Evolutionary conservation across 2,329 filamentous ascomycete species (phyloP), one percentile per base, ranked within the genome.

Genomic region (Alternaria dauci): DNA sequence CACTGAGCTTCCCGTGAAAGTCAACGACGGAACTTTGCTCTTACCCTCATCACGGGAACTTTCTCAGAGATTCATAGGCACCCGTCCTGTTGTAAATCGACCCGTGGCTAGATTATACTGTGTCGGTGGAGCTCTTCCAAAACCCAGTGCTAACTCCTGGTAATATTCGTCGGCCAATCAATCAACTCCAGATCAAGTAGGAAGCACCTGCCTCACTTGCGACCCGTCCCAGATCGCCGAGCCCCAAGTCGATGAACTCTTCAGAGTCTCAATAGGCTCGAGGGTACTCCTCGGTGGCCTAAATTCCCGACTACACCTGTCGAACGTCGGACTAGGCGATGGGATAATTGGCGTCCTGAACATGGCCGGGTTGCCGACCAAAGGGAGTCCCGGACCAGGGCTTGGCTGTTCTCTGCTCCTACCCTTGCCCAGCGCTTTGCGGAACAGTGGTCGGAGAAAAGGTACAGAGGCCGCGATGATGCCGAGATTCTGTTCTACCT

Each of bases 401-500:
- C 66, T 71, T 2, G 61, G 51, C 26, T 63, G 62, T 16, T 66
- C 52, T 48, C 59, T 62, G 30, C 44, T 47, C 18, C 50, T 55
- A 8, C 38, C 51, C 9, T 38, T 62, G 18, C 18, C 50, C 9
- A 73, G 41, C 3, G 48, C 51, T 48, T 65, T 70, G 46, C 66
- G 65, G 28, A 68, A 54, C 1, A 73, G 59, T 8, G 74, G 72
- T 26, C 74, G 69, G 36, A 76, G 59, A 43, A 76, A 76, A 0
- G 74, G 74, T 36, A 76, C 69, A 3, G 74, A 76, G n/a, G 66
- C 73, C 1, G 74, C 67, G 25, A 75, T 71, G 34, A 76, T 71
- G 18, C 72, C 74, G 3, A 71, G 59, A 42, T 76, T 69, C 41
- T 74, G 73, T 50, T 76, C 74, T 11, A 76, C 70, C 36, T 76